Evolutionary conservation across 495 filamentous ascomycete genomes (phyloP).

Genomic region (Xylaria grammica): DNA sequence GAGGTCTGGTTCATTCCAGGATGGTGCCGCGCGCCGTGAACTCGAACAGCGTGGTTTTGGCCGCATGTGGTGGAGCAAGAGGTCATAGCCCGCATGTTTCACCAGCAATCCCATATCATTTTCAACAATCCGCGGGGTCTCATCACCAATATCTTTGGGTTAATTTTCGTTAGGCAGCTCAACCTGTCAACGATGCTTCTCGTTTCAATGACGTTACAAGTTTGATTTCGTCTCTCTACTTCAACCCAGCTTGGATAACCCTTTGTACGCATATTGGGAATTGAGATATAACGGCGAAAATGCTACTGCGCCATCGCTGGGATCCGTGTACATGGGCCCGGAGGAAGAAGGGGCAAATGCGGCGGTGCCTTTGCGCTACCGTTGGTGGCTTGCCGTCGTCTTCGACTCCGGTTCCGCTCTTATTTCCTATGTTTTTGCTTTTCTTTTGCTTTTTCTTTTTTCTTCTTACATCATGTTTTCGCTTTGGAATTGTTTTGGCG

Average conservation of each 20-base stretch:
- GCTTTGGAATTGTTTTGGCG: slow-evolving; percentile 28
- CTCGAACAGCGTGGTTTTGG: slow-evolving; percentile 69
- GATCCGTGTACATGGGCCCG: slow-evolving; percentile 35
- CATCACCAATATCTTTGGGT: slow-evolving; percentile 19
- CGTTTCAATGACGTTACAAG: slow-evolving; percentile 33
- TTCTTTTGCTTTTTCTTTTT: slow-evolving; percentile 19
- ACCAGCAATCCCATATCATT: slow-evolving; percentile 8
- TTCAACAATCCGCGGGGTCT: slow-evolving; percentile 31
- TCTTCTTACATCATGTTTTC: slow-evolving; percentile 10
- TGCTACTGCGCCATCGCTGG: slow-evolving; percentile 51
- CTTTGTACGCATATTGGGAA: slow-evolving; percentile 32
- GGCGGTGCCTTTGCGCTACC: slow-evolving; percentile 55
- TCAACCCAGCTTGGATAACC: neutral
- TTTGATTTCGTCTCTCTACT: neutral
- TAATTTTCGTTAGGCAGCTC: slow-evolving; percentile 29
- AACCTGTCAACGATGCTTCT: slow-evolving; percentile 35
- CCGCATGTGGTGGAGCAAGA: slow-evolving; percentile 57
- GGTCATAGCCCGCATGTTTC: slow-evolving; percentile 18
- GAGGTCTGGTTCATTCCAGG: slow-evolving; percentile 52
- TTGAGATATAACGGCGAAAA: slow-evolving; percentile 44
- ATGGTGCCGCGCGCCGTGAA: slow-evolving; percentile 75
- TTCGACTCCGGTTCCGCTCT: slow-evolving; percentile 16
- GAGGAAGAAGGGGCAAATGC: slow-evolving; percentile 21
- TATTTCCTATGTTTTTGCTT: too few relatives aligned
- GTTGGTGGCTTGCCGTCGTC: slow-evolving; percentile 27